Evolutionary conservation across 2,329 filamentous ascomycete genomes (phyloP).

Genomic region (Pseudogymnoascus sp.): DNA sequence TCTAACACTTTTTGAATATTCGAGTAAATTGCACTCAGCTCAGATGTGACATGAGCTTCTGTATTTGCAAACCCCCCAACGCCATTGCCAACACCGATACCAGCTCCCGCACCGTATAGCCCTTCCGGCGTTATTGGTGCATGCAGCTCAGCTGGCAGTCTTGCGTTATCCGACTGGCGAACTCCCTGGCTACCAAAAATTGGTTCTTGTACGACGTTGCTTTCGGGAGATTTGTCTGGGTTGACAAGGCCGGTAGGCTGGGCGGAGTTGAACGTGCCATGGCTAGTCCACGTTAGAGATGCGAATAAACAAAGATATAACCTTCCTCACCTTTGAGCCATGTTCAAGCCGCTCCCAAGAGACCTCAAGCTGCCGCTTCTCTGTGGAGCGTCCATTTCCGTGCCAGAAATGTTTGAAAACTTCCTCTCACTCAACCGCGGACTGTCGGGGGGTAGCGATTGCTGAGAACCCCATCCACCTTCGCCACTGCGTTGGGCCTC

Average conservation of each 20-base stretch:
- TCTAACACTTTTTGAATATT: conserved; percentile 89
- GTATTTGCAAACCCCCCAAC: conserved; percentile 58
- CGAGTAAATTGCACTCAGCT: conserved; percentile 77
- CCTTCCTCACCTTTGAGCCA: conserved; percentile 18
- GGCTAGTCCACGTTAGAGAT: conserved; percentile 14
- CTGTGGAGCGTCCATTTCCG: conserved; percentile 19
- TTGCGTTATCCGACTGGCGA: conserved; percentile 24
- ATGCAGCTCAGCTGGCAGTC: conserved; percentile 48
- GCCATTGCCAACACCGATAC: conserved; percentile 54
- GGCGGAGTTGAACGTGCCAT: conserved; percentile 22
- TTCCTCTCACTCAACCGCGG: conserved; percentile 23
- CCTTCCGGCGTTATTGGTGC: conserved; percentile 44
- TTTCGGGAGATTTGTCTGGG: conserved; percentile 26
- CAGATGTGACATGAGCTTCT: conserved; percentile 73
- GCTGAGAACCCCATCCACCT: conserved; percentile 27
- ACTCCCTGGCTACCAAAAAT: not conserved
- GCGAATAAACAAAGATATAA: not conserved
- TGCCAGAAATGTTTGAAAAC: conserved; percentile 21
- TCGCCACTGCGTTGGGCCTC: conserved; percentile 33
- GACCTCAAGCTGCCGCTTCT: conserved; percentile 26
- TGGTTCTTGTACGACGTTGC: conserved; percentile 26
- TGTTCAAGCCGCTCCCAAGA: conserved; percentile 21
- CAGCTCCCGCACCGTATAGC: conserved; percentile 49
- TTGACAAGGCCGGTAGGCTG: conserved; percentile 25
- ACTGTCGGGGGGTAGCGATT: conserved; percentile 24